These are phyloP conservation scores for Sarocladium brachiariae DNA, from an alignment of 2,329 filamentous ascomycete species.

Conservation along the genomic window DNA sequence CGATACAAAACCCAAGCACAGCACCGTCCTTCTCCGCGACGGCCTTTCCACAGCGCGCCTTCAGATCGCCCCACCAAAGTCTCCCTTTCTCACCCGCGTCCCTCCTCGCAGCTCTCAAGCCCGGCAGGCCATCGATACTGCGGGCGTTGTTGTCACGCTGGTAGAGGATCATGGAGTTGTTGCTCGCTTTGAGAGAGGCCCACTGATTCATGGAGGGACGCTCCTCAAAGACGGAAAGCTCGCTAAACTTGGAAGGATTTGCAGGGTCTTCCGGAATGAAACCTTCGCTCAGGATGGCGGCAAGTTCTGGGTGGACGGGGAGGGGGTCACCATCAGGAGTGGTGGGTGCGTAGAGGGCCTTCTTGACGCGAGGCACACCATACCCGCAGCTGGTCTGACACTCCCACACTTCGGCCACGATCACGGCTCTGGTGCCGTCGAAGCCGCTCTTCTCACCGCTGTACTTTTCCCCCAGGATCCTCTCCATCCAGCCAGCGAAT, in stretches of 20 bases:
- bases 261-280: constrained; percentile 3
- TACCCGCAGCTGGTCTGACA: constrained; percentile 63
- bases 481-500: constrained; percentile 42
- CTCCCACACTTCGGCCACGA: constrained; percentile 56
- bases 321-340: constrained; percentile 15
- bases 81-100: constrained; percentile 35
- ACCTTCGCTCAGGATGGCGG: constrained; percentile 21
- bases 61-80: constrained; percentile 35
- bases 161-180: constrained; percentile 46
- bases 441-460: constrained; percentile 26
- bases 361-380: constrained; percentile 49
- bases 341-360: constrained; percentile 27
- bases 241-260: constrained; percentile 22
- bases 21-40: constrained; percentile 25
- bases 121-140: constrained; percentile 54
- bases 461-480: constrained; percentile 18
- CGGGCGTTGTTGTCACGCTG: constrained; percentile 46
- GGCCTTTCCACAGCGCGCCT: constrained; percentile 19
- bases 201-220: constrained; percentile 49
- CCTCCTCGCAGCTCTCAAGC: constrained; percentile 45
- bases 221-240: constrained; percentile 40
- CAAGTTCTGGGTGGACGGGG: constrained; percentile 12
- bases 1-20: constrained; percentile 25
- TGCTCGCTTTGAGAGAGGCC: constrained; percentile 40
- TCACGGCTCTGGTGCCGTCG: constrained; percentile 50